phyloP scores from a whole-genome alignment of 305 asterid genomes.

The Fraxinus latifolia region DNA sequence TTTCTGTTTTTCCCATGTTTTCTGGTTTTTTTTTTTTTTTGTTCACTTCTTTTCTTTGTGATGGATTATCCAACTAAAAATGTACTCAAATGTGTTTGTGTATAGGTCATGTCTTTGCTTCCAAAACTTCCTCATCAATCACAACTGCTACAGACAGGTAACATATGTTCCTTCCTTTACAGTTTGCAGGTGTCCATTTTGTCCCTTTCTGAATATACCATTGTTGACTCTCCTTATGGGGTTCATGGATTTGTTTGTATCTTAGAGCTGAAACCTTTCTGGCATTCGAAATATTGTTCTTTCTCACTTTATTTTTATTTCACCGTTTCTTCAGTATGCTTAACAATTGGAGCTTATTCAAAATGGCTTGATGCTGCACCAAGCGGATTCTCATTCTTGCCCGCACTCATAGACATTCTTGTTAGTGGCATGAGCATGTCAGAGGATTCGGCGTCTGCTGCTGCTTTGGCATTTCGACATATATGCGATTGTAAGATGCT shows the following conservation, averaged over 20 bases:
- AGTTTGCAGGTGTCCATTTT: conserved; percentile 5
- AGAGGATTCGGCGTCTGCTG: conserved; percentile 96
- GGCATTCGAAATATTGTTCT: conserved; percentile 2
- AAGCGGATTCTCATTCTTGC: conserved; percentile 77
- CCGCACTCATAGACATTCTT: conserved; percentile 82
- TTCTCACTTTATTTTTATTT: conserved; percentile 20
- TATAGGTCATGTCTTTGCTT: conserved; percentile 82
- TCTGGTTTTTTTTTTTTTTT: background rate
- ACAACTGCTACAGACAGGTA: conserved; percentile 95
- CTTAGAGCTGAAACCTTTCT: background rate
- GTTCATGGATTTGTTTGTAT: conserved; percentile 14
- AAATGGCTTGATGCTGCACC: conserved; percentile 89
- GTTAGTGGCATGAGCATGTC: conserved; percentile 88
- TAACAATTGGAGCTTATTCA: conserved; percentile 85
- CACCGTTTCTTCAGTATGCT: conserved; percentile 52
- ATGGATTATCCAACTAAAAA: conserved; percentile 1
- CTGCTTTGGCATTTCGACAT: conserved; percentile 89
- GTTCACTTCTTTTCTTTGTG: background rate
- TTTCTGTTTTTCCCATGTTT: background rate
- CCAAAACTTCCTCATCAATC: conserved; percentile 93
- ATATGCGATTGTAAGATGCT: conserved; percentile 69
- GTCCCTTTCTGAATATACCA: conserved; percentile 2
- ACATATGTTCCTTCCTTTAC: conserved; percentile 12
- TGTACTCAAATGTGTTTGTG: conserved; percentile 23
- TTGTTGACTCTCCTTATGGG: conserved; percentile 12